Base-by-base conservation (phyloP, 73 alveolate genomes). In the Paramecium tetraurelia region DNA sequence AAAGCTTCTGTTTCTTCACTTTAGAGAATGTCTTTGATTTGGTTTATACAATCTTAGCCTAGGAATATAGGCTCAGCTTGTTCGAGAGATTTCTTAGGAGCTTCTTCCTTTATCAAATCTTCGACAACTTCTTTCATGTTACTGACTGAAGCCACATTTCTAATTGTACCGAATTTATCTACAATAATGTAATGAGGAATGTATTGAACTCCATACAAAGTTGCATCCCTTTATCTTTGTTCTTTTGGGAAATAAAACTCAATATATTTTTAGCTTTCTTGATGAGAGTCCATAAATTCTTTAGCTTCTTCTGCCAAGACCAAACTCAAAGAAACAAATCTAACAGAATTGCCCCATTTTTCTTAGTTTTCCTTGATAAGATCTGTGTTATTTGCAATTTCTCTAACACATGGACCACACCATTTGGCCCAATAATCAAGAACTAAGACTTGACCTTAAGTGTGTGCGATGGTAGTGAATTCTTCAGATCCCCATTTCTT, bases 341-440 rank as follows among this genome's bases (percentile, higher is more conserved):
- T 86, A 59, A 86, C 86, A 7, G 43, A 21, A 7, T 86, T 69
- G 18, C 93, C 89, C 93, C 93, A 86, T 58, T 59, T 59, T 21
- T 63, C 93, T 21, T 22, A 40, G 14, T 86, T 86, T 35, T 86
- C 18, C 27, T 86, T 77, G 5, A 75, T 24, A 11, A 75, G 58
- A 7, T 33, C 33, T 7, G 86, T 58, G 24, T 69, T 86, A 14
- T 86, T 58, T 35, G 35, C 11, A 29, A 86, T 59, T 8, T 68
- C 71, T 18, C 48, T 86, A 33, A 41, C 59, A 59, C 93, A 86
- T 21, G 93, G 93, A 16, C 93, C 93, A 63, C 93, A 86, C 93
- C 93, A 86, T 29, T 72, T 58, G 3, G 93, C 93, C 93, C 93
- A 86, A 24, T 63, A 86, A 40, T 86, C 93, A 68, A 86, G 24